These are phyloP conservation scores for Fusarium albidum DNA, from an alignment of 2,329 filamentous ascomycete species.

Conservation along the genomic window DNA sequence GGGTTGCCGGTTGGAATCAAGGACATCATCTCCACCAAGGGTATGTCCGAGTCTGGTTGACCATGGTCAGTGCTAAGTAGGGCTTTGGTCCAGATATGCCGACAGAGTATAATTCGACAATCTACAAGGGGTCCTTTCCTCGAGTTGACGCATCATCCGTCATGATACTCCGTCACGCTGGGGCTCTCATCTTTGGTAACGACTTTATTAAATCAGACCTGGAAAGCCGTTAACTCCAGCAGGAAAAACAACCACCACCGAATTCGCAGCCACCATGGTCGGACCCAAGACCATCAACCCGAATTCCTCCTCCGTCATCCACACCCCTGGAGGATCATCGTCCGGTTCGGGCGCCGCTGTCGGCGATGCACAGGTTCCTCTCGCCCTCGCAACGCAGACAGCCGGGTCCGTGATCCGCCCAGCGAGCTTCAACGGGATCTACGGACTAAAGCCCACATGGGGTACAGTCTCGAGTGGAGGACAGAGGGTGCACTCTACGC, in stretches of 20 bases:
- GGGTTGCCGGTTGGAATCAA: constrained; percentile 42
- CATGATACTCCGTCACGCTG: constrained; percentile 58
- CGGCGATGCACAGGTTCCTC: constrained; percentile 68
- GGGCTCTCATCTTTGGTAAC: constrained; percentile 60
- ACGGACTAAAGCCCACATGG: constrained; percentile 73
- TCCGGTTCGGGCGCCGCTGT: constrained; percentile 73
- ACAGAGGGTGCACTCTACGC: constrained; percentile 64
- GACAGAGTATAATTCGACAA: constrained; percentile 60
- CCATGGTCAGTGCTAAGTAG: fast-evolving
- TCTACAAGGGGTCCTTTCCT: constrained; percentile 55
- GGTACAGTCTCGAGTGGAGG: constrained; percentile 69
- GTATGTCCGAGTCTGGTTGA: constrained; percentile 33
- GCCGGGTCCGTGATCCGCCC: constrained; percentile 71
- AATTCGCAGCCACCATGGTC: constrained; percentile 62
- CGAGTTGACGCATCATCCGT: constrained; percentile 61
- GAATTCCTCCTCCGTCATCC: constrained; percentile 59
- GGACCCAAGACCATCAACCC: constrained; percentile 65
- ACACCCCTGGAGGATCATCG: constrained; percentile 72
- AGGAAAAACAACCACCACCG: constrained; percentile 50
- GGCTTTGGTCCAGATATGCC: constrained; percentile 57
- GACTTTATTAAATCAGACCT: too few species aligned
- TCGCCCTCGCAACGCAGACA: constrained; percentile 72
- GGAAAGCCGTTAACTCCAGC: too few species aligned
- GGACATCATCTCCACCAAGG: neutral
- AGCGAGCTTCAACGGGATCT: constrained; percentile 70